Evolutionary conservation across 2,329 filamentous ascomycete genomes (phyloP).

Genomic region (Aspergillus texensis): DNA sequence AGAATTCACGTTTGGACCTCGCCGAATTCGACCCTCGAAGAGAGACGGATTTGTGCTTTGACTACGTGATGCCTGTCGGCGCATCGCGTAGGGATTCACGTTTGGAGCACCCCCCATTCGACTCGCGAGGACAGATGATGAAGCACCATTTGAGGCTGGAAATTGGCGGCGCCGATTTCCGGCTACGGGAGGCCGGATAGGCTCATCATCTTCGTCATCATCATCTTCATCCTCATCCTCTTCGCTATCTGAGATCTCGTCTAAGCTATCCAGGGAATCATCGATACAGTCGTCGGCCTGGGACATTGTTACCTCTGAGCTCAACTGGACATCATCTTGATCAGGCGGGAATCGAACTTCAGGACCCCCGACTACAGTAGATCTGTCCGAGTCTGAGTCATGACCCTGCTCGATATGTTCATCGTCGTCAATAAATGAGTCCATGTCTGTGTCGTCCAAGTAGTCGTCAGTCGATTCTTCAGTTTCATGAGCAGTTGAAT

Average conservation of each 20-base stretch:
- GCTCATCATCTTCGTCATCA: constrained; percentile 25
- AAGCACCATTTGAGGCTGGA: constrained; percentile 13
- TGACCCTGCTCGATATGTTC: constrained; percentile 21
- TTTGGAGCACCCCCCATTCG: neutral
- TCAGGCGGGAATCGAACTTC: constrained; percentile 17
- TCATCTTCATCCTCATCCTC: constrained; percentile 21
- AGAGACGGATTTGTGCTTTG: neutral
- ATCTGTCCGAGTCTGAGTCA: constrained; percentile 34
- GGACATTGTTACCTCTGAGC: constrained; percentile 21
- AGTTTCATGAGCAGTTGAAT: constrained; percentile 15
- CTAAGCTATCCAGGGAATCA: constrained; percentile 3
- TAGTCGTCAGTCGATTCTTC: constrained; percentile 31
- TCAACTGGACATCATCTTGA: constrained; percentile 18
- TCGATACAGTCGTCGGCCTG: constrained; percentile 7
- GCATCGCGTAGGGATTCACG: neutral
- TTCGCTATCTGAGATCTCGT: constrained; percentile 14
- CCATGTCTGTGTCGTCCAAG: constrained; percentile 35
- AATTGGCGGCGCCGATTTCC: constrained; percentile 19
- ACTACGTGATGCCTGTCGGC: neutral
- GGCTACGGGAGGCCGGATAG: constrained; percentile 20
- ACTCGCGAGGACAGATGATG: constrained; percentile 12
- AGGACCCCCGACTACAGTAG: constrained; percentile 34
- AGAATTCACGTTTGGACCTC: neutral
- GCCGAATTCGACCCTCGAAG: too few relatives aligned
- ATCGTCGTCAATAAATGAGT: constrained; percentile 40